These are phyloP conservation scores for Colletotrichum orchidophilum DNA, from an alignment of 2,329 filamentous ascomycete genomes.

Conservation along the genomic window DNA sequence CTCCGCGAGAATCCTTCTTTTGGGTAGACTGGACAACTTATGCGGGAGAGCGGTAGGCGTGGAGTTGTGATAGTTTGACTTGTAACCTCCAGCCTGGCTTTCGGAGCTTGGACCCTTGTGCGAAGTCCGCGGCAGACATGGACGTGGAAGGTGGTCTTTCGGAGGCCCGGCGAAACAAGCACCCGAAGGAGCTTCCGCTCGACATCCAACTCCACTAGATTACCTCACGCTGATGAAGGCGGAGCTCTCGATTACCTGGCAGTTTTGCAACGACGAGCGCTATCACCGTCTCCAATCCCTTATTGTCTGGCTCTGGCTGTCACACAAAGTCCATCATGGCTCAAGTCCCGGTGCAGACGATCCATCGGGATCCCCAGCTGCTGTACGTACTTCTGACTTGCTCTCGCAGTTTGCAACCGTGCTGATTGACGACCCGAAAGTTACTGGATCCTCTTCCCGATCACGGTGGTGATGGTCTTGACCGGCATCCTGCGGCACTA, in stretches of 20 bases:
- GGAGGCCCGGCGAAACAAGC: constrained; percentile 31
- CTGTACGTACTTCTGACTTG: constrained; percentile 72
- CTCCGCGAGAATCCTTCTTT: not conserved
- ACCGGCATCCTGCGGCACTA: constrained; percentile 97
- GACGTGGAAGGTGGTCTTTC: constrained; percentile 39
- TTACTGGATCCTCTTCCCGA: constrained; percentile 99
- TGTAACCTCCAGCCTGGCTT: constrained; percentile 34
- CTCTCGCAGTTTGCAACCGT: constrained; percentile 29
- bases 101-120: constrained; percentile 28
- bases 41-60: not conserved
- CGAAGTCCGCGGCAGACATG: constrained; percentile 8
- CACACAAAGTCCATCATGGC: constrained; percentile 69
- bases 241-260: constrained; percentile 9
- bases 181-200: constrained; percentile 30
- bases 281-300: not conserved
- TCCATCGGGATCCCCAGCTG: constrained; percentile 96
- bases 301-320: not conserved
- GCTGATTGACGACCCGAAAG: constrained; percentile 57
- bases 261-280: constrained; percentile 10
- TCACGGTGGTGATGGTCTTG: constrained; percentile 97
- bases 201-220: not conserved
- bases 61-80: constrained; percentile 18
- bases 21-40: not conserved
- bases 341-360: constrained; percentile 88
- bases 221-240: constrained; percentile 1